Conservation (phyloP, 1,139 yeast species). For the Scheffersomyces cryptocercus region DNA sequence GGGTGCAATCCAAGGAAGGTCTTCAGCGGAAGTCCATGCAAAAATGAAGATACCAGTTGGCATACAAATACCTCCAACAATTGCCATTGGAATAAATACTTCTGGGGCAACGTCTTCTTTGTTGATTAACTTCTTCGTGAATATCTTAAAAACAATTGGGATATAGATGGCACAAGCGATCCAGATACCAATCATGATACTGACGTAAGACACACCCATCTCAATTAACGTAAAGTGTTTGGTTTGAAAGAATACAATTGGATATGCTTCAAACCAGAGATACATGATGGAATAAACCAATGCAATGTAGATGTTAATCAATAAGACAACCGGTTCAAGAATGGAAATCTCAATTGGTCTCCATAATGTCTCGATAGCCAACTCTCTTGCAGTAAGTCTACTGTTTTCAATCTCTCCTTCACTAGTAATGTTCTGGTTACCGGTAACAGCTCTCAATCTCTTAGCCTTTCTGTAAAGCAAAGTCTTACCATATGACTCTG, state of each 20-base stretch:
- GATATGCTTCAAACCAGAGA: constrained; percentile 63
- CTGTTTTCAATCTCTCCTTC: constrained; percentile 29
- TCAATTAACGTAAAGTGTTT: constrained; percentile 52
- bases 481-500: constrained; percentile 38
- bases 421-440: constrained; percentile 30
- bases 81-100: constrained; percentile 43
- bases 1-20: constrained; percentile 46
- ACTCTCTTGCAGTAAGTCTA: constrained; percentile 17
- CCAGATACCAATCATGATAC: constrained; percentile 45
- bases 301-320: constrained; percentile 51
- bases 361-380: constrained; percentile 46
- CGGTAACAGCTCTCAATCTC: constrained; percentile 36
- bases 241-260: constrained; percentile 49
- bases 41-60: constrained; percentile 50
- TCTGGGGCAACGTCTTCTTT: constrained; percentile 36
- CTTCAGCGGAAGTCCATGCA: constrained; percentile 49
- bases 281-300: constrained; percentile 56
- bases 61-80: constrained; percentile 41
- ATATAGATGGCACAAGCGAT: constrained; percentile 27
- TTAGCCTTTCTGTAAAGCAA: constrained; percentile 36
- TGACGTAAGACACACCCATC: constrained; percentile 47
- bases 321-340: constrained; percentile 46
- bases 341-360: constrained; percentile 47
- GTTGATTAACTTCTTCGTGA: constrained; percentile 24
- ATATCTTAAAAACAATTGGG: constrained; percentile 19